Evolutionary conservation across 2,329 filamentous ascomycete species (phyloP).

Genomic region (Nothomitra cinnamomea): DNA sequence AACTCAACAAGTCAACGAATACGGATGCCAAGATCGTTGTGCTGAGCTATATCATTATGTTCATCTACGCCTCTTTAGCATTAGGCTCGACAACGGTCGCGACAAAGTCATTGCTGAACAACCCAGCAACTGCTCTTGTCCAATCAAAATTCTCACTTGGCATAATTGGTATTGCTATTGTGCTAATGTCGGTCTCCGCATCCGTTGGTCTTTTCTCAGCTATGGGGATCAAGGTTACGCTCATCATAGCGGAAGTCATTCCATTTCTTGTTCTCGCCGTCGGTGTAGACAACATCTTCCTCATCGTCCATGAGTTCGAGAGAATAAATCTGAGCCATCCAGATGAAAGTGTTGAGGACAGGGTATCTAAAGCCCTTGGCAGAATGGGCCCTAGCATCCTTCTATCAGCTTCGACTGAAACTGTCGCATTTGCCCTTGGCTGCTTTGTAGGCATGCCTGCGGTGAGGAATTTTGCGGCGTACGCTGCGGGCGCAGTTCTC

Average conservation of each 20-base stretch:
- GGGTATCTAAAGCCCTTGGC: constrained; percentile 75
- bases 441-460: constrained; percentile 96
- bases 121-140: constrained; percentile 70
- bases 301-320: constrained; percentile 97
- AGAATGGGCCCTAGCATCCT: constrained; percentile 95
- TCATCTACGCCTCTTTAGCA: constrained; percentile 85
- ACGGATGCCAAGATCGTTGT: constrained; percentile 94
- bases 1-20: constrained; percentile 95
- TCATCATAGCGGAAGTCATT: constrained; percentile 97
- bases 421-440: constrained; percentile 79
- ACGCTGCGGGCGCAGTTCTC: constrained; percentile 87
- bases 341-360: constrained; percentile 70
- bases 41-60: constrained; percentile 98
- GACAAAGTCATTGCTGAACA: constrained; percentile 57
- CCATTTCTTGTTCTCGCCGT: constrained; percentile 93
- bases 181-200: constrained; percentile 91
- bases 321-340: constrained; percentile 83
- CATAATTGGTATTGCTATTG: constrained; percentile 86
- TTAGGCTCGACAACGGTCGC: constrained; percentile 76
- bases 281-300: constrained; percentile 96
- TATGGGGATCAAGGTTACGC: constrained; percentile 76
- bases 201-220: constrained; percentile 93
- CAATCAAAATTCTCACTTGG: constrained; percentile 95
- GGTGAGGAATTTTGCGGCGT: constrained; percentile 91
- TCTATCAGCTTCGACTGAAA: constrained; percentile 88